Evolutionary conservation across 495 filamentous ascomycete genomes (phyloP).

Genomic region (Evernia prunastri): DNA sequence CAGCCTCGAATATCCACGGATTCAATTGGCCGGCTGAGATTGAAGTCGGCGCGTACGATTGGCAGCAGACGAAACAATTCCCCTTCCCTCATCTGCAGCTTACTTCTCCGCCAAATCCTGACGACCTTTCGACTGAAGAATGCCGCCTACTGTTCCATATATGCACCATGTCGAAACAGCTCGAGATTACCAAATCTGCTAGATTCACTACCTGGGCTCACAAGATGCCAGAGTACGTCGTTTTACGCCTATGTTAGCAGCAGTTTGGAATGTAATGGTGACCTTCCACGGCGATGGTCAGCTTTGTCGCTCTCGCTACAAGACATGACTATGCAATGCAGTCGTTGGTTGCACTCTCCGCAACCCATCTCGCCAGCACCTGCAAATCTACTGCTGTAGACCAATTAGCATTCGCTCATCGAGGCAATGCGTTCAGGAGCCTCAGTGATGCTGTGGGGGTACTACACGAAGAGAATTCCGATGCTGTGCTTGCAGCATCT

Average conservation of each 20-base stretch:
- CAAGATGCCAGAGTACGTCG: neutral
- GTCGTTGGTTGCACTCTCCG: neutral
- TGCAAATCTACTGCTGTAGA: neutral
- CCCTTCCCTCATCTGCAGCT: neutral
- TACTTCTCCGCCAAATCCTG: neutral
- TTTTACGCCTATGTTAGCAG: neutral
- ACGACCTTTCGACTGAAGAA: constrained; percentile 1
- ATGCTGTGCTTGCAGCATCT: constrained; percentile 1
- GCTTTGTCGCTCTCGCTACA: neutral
- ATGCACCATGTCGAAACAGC: neutral
- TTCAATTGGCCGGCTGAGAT: neutral
- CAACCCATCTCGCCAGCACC: constrained; percentile 1
- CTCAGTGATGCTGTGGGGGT: neutral
- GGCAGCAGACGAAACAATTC: neutral
- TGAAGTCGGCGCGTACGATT: neutral
- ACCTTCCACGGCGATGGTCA: neutral
- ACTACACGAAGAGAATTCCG: neutral
- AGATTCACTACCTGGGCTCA: neutral
- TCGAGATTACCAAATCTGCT: neutral
- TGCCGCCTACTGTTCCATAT: constrained; percentile 3
- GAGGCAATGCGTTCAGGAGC: neutral
- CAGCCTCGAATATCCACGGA: neutral
- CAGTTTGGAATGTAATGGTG: neutral
- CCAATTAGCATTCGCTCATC: neutral
- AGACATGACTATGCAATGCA: neutral